Conservation (phyloP, 2,329 filamentous ascomycete genomes). For the Diaporthe helianthi region DNA sequence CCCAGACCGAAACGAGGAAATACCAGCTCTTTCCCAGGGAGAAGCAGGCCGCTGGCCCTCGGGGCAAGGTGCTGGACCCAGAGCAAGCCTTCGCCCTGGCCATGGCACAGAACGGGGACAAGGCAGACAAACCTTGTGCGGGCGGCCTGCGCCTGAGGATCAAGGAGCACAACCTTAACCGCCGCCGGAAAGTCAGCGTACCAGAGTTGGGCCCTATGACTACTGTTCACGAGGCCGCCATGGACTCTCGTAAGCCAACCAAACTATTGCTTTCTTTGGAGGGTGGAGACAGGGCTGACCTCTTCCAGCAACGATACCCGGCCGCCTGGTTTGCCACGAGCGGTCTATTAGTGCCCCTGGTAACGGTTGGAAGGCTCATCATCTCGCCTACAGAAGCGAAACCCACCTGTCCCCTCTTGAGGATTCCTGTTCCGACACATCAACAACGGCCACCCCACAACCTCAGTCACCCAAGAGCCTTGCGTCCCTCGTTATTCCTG, state of each 20-base stretch:
- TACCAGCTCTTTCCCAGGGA: constrained; percentile 68
- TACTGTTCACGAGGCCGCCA: constrained; percentile 69
- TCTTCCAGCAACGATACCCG: constrained; percentile 68
- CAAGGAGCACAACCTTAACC: constrained; percentile 63
- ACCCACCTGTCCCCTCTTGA: constrained; percentile 15
- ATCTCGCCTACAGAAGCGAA: constrained; percentile 41
- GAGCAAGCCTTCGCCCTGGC: constrained; percentile 57
- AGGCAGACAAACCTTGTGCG: constrained; percentile 48
- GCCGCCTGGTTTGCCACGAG: constrained; percentile 69
- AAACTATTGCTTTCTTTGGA: constrained; percentile 23
- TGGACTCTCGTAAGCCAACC: constrained; percentile 71
- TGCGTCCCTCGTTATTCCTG: constrained; percentile 64
- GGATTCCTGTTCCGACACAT: constrained; percentile 7
- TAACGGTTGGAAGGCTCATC: constrained; percentile 55
- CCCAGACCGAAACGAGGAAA: constrained; percentile 61
- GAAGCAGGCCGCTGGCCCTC: constrained; percentile 51
- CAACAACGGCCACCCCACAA: constrained; percentile 42
- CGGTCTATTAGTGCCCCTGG: constrained; percentile 69
- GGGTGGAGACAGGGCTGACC: constrained; percentile 36
- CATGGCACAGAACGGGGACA: constrained; percentile 49
- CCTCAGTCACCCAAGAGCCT: constrained; percentile 62
- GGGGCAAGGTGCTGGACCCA: constrained; percentile 55
- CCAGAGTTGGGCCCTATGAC: constrained; percentile 73
- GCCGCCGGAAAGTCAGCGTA: constrained; percentile 69
- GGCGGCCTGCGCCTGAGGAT: constrained; percentile 57